Conservation (phyloP, 495 filamentous ascomycete species). For the Cryomyces minteri region DNA sequence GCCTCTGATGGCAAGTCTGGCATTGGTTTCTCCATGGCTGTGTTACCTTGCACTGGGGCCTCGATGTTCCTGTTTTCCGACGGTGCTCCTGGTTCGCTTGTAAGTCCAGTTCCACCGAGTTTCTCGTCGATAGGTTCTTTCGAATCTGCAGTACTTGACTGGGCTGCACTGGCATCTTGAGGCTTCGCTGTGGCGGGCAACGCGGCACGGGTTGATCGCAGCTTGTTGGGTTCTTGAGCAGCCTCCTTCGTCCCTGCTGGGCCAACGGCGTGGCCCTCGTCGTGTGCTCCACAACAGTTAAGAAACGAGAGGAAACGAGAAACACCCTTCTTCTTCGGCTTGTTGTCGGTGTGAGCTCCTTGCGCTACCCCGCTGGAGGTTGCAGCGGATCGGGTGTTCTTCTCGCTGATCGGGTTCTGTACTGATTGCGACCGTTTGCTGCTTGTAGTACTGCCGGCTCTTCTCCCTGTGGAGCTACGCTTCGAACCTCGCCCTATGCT, state of each 20-base stretch:
- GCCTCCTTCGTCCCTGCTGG: constrained; percentile 49
- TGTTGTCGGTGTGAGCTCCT: constrained; percentile 8
- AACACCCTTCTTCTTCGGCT: constrained; percentile 42
- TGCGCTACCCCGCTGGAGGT: constrained; percentile 11
- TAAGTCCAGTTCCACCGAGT: not conserved
- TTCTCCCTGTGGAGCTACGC: constrained; percentile 47
- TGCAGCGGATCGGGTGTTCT: constrained; percentile 21
- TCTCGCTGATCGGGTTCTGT: constrained; percentile 15
- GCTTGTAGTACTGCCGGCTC: constrained; percentile 50
- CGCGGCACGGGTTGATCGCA: constrained; percentile 32
- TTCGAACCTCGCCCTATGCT: constrained; percentile 46
- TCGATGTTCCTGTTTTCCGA: constrained; percentile 3
- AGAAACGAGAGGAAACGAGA: constrained; percentile 50
- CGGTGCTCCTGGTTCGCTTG: constrained; percentile 4
- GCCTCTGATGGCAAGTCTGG: constrained; percentile 5
- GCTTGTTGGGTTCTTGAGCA: constrained; percentile 19
- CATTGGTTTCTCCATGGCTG: constrained; percentile 10
- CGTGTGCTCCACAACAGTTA: constrained; percentile 58
- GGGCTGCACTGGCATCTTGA: constrained; percentile 27
- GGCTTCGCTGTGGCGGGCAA: constrained; percentile 33
- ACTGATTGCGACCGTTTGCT: constrained; percentile 35
- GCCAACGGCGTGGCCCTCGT: constrained; percentile 41
- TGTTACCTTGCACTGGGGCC: constrained; percentile 10
- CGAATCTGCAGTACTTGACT: constrained; percentile 36
- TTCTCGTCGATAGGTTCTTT: constrained; percentile 40